Evolutionary conservation across 2,329 filamentous ascomycete species (phyloP), one percentile per base, ranked within the genome.

Genomic region (Pseudogymnoascus sp.): DNA sequence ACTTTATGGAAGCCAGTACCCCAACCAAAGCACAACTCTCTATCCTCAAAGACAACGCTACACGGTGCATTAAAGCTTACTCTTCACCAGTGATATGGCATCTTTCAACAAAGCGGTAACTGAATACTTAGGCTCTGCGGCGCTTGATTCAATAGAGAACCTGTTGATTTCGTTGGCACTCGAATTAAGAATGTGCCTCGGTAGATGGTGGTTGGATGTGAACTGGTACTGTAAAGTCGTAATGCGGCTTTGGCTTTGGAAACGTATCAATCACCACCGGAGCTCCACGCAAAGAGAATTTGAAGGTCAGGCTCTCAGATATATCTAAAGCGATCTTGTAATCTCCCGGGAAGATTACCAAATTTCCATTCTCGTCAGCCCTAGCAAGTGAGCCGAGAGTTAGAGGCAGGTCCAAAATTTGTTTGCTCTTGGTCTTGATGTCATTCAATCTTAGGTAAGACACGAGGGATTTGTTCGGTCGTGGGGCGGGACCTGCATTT

Each of bases 381-480:
- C 82, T 71, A 1, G 78, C 77, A 37, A 85, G 66, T 22, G 73
- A 76, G 0, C 78, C 81, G 1, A 84, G 70, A 2, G 74, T 79
- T 25, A 81, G 64, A 5, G 73, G 69, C 4, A 84, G 67, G 0
- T 65, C 65, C 0, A 72, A 74, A 4, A 67, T 74, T 4, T 58
- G 64, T 0, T 68, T 70, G 14, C 67, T 60, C 0, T 73, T 75
- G 0, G 73, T 65, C 6, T 39, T 32, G 20, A 68, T 60, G 34
- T 64, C 47, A 28, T 64, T 64, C 0, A 68, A 12, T n/a, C 81
- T 73, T 1, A 71, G 68, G 65, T 84, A 84, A 1, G 76, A 74
- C 1, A 78, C 79, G 0, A 84, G 74, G 1, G 75, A 76, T 70
- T 84, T 84, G 43, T 74, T 74, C 0, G 81, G 82, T 58, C 77